phyloP scores from a whole-genome alignment of 768 basidiomycete species.

The Pulveroboletus ravenelii region DNA sequence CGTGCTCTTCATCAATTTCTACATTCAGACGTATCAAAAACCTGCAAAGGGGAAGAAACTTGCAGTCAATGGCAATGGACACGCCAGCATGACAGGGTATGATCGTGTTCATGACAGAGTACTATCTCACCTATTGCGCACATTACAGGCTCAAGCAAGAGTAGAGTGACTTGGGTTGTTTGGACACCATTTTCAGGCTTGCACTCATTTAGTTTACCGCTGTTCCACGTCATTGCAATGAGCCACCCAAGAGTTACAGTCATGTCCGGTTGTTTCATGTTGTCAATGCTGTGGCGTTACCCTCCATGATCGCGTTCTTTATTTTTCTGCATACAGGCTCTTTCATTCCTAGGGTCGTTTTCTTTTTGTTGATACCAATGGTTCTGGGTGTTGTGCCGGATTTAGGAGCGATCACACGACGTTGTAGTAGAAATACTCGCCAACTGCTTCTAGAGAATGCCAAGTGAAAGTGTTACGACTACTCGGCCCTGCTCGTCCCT shows the following conservation, averaged over 20 bases:
- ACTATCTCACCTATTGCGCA: not conserved
- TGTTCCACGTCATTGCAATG: slow-evolving; percentile 5
- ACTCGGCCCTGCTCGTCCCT: not conserved
- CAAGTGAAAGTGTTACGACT: not conserved
- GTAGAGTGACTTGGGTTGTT: slow-evolving; percentile 12
- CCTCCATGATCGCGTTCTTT: slow-evolving; percentile 10
- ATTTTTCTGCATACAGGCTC: slow-evolving; percentile 8
- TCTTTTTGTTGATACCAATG: slow-evolving; percentile 10
- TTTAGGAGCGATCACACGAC: not conserved
- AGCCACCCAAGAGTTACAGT: slow-evolving; percentile 7
- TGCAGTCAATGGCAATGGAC: slow-evolving; percentile 42
- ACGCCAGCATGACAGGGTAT: slow-evolving; percentile 36
- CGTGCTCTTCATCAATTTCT: slow-evolving; percentile 93
- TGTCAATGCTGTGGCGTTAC: slow-evolving; percentile 9
- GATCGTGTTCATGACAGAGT: not conserved
- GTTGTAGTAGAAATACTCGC: slow-evolving; percentile 2
- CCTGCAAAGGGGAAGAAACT: slow-evolving; percentile 37
- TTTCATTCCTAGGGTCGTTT: slow-evolving; percentile 8
- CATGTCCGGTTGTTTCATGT: slow-evolving; percentile 13
- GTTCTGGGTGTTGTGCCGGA: slow-evolving; percentile 4
- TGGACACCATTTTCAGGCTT: not conserved
- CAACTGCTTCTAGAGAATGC: not conserved
- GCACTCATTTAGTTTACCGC: slow-evolving; percentile 14
- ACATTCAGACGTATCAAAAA: slow-evolving; percentile 80
- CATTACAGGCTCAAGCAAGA: slow-evolving; percentile 33